Evolutionary conservation across 2,329 filamentous ascomycete genomes (phyloP), one percentile per base, ranked within the genome.

Genomic region (Dichotomopilus funicola): DNA sequence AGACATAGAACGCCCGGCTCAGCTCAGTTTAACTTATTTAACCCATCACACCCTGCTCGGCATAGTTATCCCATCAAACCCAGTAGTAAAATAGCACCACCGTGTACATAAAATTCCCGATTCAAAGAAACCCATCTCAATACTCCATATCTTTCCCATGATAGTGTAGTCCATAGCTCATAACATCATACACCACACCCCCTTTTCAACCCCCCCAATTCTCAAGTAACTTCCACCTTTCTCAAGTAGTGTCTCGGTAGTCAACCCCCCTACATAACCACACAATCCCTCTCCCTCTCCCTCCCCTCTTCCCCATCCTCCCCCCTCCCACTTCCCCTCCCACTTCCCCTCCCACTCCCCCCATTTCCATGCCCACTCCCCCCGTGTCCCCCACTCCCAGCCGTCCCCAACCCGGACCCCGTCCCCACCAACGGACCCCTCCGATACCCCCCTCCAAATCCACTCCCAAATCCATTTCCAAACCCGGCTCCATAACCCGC

Each of bases 211-310:
- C 34, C 5, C 8, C 6, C 35, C 8, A 35, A 27, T 5, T 27
- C 13, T 27, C 31, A n/a, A 10, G 19, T 31, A 9, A 45, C 8
- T 4, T 9, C 43, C 43, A 45, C 8, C 5, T 10, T 12, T 10
- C 5, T 44, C n/a, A 6, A 12, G 7, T 7, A 7, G 6, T 19
- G 10, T 44, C 19, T 10, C 9, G 5, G 5, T 31, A 44, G 6
- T n/a, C 6, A 27, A n/a, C 3, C 46, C 13, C 35, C n/a, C 13
- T 19, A 79, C 78, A 80, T 80, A 51, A 80, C 70, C 40, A 72
- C 65, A 61, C 77, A 80, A 31, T 77, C 74, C 57, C 60, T 64
- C 37, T 70, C 67, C 51, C 60, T 65, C n/a, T 58, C 57, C 2
- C 36, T 38, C 4, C 58, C 60, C 8, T 58, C 57, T 36, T 27